These are phyloP conservation scores for Cladophialophora carrionii DNA, from an alignment of 2,329 filamentous ascomycete species.

Conservation along the genomic window DNA sequence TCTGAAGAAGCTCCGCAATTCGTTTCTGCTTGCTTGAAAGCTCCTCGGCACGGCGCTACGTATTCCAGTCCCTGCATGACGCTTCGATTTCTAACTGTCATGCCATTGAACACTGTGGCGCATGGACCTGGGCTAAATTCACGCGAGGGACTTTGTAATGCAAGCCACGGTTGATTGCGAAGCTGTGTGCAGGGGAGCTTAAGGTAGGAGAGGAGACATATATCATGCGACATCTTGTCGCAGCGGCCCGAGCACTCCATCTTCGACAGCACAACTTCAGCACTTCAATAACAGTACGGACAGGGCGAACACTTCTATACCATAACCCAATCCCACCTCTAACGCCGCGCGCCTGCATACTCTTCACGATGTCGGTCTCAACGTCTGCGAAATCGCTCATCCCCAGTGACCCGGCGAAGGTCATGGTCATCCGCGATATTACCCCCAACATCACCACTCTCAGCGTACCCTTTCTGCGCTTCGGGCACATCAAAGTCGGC, in stretches of 20 bases:
- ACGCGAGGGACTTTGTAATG: constrained; percentile 14
- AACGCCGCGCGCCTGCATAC: background rate
- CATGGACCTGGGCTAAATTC: background rate
- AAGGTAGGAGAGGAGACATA: constrained; percentile 22
- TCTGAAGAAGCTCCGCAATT: constrained; percentile 5
- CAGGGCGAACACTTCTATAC: constrained; percentile 2
- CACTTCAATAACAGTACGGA: constrained; percentile 5
- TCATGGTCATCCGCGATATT: constrained; percentile 88
- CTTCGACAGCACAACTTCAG: constrained; percentile 2
- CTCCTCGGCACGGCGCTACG: background rate
- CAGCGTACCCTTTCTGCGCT: constrained; percentile 81
- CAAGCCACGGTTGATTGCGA: constrained; percentile 11
- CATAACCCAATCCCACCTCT: background rate
- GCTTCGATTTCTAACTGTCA: constrained; percentile 6
- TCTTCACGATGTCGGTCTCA: constrained; percentile 56
- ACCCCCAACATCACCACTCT: constrained; percentile 67
- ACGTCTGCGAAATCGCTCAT: constrained; percentile 57
- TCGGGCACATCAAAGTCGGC: constrained; percentile 78
- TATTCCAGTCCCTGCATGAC: constrained; percentile 9
- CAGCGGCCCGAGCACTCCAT: background rate
- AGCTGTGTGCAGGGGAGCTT: constrained; percentile 6
- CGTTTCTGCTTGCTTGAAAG: constrained; percentile 4
- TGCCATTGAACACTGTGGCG: background rate
- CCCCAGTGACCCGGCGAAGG: constrained; percentile 71
- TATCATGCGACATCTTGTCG: constrained; percentile 17